A percentile compares a stretch with the other conserved stretches of the same genome.
These are phyloP conservation scores for Madurella mycetomatis DNA, from an alignment of 2,329 filamentous ascomycete species.

Conservation along the genomic window DNA sequence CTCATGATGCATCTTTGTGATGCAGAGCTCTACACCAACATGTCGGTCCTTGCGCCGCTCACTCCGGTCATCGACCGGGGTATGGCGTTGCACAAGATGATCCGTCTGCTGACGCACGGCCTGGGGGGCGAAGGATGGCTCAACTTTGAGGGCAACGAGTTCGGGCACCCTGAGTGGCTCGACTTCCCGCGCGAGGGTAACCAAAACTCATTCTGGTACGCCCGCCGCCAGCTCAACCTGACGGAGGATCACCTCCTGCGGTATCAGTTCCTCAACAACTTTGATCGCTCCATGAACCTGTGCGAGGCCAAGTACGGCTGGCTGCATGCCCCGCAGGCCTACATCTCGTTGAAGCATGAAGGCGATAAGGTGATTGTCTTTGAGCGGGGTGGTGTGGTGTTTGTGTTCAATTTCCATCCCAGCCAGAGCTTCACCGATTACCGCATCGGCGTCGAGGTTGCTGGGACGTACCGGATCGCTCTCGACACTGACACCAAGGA, in stretches of 20 bases:
- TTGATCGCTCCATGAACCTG: constrained; percentile 87
- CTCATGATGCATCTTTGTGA: constrained; percentile 98
- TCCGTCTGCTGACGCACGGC: constrained; percentile 84
- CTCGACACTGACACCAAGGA: constrained; percentile 74
- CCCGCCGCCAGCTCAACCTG: constrained; percentile 87
- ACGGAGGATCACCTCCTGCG: constrained; percentile 80
- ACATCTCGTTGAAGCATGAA: constrained; percentile 91
- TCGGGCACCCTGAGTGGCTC: constrained; percentile 97
- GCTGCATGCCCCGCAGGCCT: constrained; percentile 80
- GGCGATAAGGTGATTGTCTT: constrained; percentile 93
- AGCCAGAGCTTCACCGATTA: constrained; percentile 85
- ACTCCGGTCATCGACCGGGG: constrained; percentile 87
- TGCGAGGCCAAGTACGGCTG: constrained; percentile 87
- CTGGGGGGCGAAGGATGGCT: constrained; percentile 95
- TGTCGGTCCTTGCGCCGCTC: constrained; percentile 80
- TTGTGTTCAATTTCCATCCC: constrained; percentile 95
- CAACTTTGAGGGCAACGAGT: constrained; percentile 98
- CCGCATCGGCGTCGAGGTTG: constrained; percentile 77
- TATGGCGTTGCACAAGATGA: constrained; percentile 94
- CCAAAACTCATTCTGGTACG: constrained; percentile 90
- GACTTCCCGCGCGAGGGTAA: constrained; percentile 96
- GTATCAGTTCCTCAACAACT: constrained; percentile 88
- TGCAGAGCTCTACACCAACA: constrained; percentile 95
- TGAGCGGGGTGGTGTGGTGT: constrained; percentile 83
- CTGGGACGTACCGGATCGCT: constrained; percentile 82